Conservation (phyloP, 2,329 filamentous ascomycete species). For the Tolypocladium cylindrosporum region DNA sequence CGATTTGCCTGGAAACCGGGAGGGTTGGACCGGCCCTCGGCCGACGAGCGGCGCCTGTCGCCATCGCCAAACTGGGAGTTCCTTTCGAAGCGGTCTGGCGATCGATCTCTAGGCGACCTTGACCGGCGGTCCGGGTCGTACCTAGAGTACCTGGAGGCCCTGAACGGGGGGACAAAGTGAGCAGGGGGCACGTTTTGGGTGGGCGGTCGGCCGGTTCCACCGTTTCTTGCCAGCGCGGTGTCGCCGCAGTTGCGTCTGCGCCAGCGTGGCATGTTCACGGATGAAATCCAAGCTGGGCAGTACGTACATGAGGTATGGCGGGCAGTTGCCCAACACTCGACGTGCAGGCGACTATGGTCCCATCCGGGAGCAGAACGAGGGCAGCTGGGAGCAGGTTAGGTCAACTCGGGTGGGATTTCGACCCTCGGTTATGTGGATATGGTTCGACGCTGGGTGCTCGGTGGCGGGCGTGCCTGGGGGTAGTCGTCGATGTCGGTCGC, state of each 20-base stretch:
- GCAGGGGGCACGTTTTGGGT: background rate
- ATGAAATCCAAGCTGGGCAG: background rate
- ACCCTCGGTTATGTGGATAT: background rate
- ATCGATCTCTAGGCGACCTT: slow-evolving; percentile 58
- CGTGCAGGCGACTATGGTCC: slow-evolving; percentile 5
- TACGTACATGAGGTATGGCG: slow-evolving; percentile 14
- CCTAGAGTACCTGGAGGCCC: slow-evolving; percentile 47
- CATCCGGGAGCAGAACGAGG: slow-evolving; percentile 8
- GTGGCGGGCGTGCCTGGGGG: background rate
- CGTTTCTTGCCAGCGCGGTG: background rate
- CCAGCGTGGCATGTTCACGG: slow-evolving; percentile 1
- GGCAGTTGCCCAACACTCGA: slow-evolving; percentile 9
- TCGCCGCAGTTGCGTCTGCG: background rate
- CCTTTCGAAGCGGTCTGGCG: slow-evolving; percentile 54
- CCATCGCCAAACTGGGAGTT: slow-evolving; percentile 46
- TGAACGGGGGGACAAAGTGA: slow-evolving; percentile 13
- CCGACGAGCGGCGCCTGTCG: slow-evolving; percentile 60
- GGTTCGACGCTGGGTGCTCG: background rate
- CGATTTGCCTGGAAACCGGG: slow-evolving; percentile 51
- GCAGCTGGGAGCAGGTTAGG: background rate
- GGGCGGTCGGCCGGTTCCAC: background rate
- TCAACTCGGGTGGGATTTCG: background rate
- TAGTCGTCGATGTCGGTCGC: background rate
- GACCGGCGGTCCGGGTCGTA: slow-evolving; percentile 56
- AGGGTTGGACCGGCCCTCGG: slow-evolving; percentile 45